A percentile compares a stretch with the other conserved stretches of the same genome.
Evolutionary conservation across 345 rosid genomes (phyloP).

Genomic region (Passiflora organensis): DNA sequence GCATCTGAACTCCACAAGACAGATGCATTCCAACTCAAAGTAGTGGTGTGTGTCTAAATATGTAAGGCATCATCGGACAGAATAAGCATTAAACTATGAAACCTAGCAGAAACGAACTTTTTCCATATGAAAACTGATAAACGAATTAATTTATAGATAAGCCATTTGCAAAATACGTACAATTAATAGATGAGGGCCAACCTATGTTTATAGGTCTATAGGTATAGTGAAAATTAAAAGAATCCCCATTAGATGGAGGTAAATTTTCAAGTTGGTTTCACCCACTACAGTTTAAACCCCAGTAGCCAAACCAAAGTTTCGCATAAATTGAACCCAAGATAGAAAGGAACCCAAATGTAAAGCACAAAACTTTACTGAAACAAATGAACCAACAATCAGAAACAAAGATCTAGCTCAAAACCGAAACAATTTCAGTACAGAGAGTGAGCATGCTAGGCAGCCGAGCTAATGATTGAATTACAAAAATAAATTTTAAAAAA

Average conservation of each 20-base stretch:
- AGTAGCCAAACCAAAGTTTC: not conserved
- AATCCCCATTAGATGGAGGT: not conserved
- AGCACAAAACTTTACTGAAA: not conserved
- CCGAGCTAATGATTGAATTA: not conserved
- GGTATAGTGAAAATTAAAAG: no score
- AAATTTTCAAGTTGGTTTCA: not conserved
- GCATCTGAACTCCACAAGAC: no score
- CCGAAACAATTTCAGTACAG: not conserved
- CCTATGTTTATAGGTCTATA: no score
- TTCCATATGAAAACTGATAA: no score
- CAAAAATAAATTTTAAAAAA: not conserved
- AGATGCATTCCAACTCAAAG: no score
- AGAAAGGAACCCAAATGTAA: conserved; percentile 10
- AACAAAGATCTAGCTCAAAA: not conserved
- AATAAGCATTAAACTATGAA: no score
- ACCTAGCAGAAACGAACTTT: no score
- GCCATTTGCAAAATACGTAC: no score
- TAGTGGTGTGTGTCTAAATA: no score
- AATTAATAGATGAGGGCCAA: no score
- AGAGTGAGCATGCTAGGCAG: not conserved
- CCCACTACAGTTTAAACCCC: not conserved
- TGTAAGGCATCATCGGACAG: no score
- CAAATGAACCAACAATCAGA: not conserved
- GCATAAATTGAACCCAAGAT: not conserved
- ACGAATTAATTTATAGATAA: no score